Conservation (phyloP, 2,329 filamentous ascomycete species). For the Chaetomiaceae sp. region DNA sequence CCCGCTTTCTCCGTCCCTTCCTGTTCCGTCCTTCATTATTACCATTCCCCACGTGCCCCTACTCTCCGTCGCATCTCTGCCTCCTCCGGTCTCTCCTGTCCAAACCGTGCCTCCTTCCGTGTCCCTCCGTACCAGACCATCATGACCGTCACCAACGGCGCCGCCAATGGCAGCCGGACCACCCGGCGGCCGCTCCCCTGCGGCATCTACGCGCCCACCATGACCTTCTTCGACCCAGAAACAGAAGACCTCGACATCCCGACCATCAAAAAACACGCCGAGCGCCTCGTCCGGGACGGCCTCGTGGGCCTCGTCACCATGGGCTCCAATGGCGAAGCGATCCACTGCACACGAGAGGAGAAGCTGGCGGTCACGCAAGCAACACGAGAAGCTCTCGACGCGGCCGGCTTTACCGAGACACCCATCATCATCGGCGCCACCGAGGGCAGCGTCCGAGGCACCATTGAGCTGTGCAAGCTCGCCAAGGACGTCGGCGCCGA, state of each 20-base stretch:
- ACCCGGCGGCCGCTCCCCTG: slow-evolving; percentile 60
- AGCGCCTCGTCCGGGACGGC: slow-evolving; percentile 71
- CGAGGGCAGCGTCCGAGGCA: slow-evolving; percentile 75
- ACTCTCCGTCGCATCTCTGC: slow-evolving; percentile 8
- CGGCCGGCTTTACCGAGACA: slow-evolving; percentile 69
- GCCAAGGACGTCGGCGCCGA: slow-evolving; percentile 68
- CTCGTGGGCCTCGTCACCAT: slow-evolving; percentile 79
- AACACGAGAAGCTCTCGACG: slow-evolving; percentile 76
- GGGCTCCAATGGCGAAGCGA: slow-evolving; percentile 88
- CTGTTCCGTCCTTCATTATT: slow-evolving; percentile 6
- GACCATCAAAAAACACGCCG: slow-evolving; percentile 73
- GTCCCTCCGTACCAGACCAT: slow-evolving; percentile 13
- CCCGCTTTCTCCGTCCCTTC: slow-evolving; percentile 5
- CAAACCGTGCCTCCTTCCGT: slow-evolving; percentile 5
- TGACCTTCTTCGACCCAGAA: slow-evolving; percentile 82
- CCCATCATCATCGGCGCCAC: slow-evolving; percentile 80
- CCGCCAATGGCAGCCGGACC: slow-evolving; percentile 35
- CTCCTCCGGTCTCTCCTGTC: slow-evolving; percentile 5
- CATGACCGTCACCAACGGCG: slow-evolving; percentile 35
- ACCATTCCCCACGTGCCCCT: slow-evolving; percentile 8
- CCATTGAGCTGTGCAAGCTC: slow-evolving; percentile 68
- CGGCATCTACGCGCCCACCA: slow-evolving; percentile 82
- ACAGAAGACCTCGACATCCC: slow-evolving; percentile 82
- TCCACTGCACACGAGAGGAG: slow-evolving; percentile 75
- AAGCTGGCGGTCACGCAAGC: slow-evolving; percentile 70